Evolutionary conservation across 2,329 filamentous ascomycete genomes (phyloP).

Genomic region (Xylariales sp.): DNA sequence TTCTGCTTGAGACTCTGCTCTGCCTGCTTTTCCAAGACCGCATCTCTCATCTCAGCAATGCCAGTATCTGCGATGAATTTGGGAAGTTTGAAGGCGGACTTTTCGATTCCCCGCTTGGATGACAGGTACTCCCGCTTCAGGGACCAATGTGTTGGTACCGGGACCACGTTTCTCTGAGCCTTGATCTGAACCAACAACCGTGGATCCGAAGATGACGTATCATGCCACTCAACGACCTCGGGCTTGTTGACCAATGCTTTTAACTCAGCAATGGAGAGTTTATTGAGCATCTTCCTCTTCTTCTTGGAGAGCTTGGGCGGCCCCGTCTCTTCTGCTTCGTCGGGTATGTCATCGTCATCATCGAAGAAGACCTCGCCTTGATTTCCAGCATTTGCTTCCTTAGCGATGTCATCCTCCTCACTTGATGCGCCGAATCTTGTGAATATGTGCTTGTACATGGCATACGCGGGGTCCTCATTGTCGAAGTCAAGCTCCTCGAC

Average conservation of each 20-base stretch:
- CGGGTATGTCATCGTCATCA: slow-evolving; percentile 81
- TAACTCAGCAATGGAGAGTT: slow-evolving; percentile 89
- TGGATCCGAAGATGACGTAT: slow-evolving; percentile 86
- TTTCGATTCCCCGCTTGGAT: slow-evolving; percentile 94
- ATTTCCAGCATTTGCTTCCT: slow-evolving; percentile 63
- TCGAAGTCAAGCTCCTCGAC: slow-evolving; percentile 46
- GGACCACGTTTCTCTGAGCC: slow-evolving; percentile 89
- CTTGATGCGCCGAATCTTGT: slow-evolving; percentile 67
- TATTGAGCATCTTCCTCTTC: slow-evolving; percentile 86
- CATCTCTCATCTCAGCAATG: slow-evolving; percentile 96
- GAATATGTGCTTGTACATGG: slow-evolving; percentile 79
- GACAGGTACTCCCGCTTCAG: slow-evolving; percentile 96
- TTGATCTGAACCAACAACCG: slow-evolving; percentile 90
- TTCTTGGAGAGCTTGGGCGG: slow-evolving; percentile 83
- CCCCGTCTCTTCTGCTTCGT: slow-evolving; percentile 70
- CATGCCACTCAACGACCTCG: slow-evolving; percentile 96
- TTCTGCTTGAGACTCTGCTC: slow-evolving; percentile 91
- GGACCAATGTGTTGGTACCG: slow-evolving; percentile 90
- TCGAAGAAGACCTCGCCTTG: slow-evolving; percentile 83
- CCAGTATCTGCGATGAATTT: slow-evolving; percentile 98
- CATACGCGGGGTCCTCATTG: slow-evolving; percentile 71
- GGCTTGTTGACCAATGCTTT: slow-evolving; percentile 89
- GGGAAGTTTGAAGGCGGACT: slow-evolving; percentile 84
- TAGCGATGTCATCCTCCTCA: slow-evolving; percentile 58
- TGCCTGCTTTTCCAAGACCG: slow-evolving; percentile 91